These are phyloP conservation scores for Thamnidium elegans DNA, from an alignment of 192 early-diverging fungal genomes.

Conservation along the genomic window DNA sequence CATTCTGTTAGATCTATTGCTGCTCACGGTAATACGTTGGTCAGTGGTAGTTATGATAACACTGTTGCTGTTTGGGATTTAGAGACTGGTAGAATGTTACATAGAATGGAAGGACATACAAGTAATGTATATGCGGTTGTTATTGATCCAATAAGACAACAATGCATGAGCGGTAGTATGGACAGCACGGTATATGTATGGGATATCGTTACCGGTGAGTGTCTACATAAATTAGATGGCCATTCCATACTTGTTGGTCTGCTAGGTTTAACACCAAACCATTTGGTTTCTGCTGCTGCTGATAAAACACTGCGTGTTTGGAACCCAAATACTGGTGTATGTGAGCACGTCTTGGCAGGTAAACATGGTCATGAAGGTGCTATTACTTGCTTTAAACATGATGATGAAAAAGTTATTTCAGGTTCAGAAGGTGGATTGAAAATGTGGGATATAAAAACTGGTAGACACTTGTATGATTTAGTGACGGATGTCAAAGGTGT, in stretches of 20 bases:
- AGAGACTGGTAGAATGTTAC: slow-evolving; percentile 61
- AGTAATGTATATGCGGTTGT: slow-evolving; percentile 95
- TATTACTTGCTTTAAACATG: slow-evolving; percentile 98
- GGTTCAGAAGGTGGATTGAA: slow-evolving; percentile 93
- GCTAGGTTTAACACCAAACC: slow-evolving; percentile 76
- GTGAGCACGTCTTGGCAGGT: slow-evolving; percentile 65
- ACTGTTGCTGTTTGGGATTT: slow-evolving; percentile 92
- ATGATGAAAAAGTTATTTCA: slow-evolving; percentile 89
- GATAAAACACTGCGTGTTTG: slow-evolving; percentile 93
- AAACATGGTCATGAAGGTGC: slow-evolving; percentile 61
- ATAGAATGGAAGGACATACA: slow-evolving; percentile 81
- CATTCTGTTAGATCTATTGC: slow-evolving; percentile 92
- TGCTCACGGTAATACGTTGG: slow-evolving; percentile 79
- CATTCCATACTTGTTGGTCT: slow-evolving; percentile 94
- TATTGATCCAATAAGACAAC: slow-evolving; percentile 74
- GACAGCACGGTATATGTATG: slow-evolving; percentile 92
- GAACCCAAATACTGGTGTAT: slow-evolving; percentile 64
- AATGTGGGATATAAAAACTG: slow-evolving; percentile 91
- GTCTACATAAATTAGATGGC: slow-evolving; percentile 78
- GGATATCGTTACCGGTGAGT: slow-evolving; percentile 79
- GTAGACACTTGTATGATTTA: slow-evolving; percentile 78
- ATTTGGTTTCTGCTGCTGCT: slow-evolving; percentile 91
- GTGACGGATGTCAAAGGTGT: slow-evolving; percentile 79
- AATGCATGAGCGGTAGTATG: slow-evolving; percentile 92
- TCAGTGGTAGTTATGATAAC: slow-evolving; percentile 90